Evolutionary conservation across 306 rosid species (phyloP).

Genomic region (Vachellia collinsii): DNA sequence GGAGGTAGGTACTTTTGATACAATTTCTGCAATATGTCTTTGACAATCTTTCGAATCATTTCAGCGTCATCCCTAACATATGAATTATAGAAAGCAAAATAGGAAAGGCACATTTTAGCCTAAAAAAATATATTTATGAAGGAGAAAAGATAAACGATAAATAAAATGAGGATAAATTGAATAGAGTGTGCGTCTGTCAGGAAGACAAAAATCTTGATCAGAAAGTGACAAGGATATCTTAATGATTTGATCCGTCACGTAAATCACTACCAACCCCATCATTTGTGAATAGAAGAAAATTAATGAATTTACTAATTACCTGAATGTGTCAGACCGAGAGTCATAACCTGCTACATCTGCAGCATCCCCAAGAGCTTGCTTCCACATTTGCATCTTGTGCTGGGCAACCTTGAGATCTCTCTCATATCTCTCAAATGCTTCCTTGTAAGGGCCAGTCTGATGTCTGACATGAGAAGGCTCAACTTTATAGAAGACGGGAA

Average conservation of each 20-base stretch:
- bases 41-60: neutral
- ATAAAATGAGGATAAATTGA: neutral
- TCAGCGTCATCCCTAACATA: neutral
- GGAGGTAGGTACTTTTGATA: neutral
- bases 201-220: too few species aligned
- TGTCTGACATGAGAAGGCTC: neutral
- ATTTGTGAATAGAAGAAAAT: neutral
- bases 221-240: neutral
- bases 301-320: neutral
- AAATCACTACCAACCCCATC: neutral
- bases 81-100: neutral
- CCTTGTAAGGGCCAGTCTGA: neutral
- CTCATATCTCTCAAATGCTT: neutral
- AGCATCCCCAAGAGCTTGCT: neutral
- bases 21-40: neutral
- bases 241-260: neutral
- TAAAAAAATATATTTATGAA: neutral
- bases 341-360: neutral
- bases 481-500: neutral
- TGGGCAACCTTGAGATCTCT: neutral
- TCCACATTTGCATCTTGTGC: neutral
- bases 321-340: neutral
- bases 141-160: neutral
- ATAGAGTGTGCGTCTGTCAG: neutral
- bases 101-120: neutral